These are phyloP conservation scores for Xylariaceae sp. DNA, from an alignment of 2,329 filamentous ascomycete species.

Conservation along the genomic window DNA sequence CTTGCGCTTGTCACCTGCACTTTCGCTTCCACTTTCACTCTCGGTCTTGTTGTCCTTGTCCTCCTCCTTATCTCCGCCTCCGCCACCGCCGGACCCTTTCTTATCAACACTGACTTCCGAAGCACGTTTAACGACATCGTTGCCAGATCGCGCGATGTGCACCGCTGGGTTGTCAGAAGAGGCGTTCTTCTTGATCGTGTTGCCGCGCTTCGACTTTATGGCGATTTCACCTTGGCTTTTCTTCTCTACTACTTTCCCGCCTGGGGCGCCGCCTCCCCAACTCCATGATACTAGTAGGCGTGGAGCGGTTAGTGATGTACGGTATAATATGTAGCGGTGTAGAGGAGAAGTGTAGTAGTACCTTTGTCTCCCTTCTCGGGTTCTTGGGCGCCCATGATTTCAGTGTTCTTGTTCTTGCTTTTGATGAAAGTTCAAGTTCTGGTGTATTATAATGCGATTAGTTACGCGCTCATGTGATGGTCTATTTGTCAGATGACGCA, in stretches of 20 bases:
- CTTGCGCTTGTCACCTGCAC: constrained; percentile 19
- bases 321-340: background rate
- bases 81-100: constrained; percentile 30
- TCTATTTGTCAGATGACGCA: no score
- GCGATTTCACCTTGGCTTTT: constrained; percentile 56
- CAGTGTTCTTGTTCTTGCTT: no score
- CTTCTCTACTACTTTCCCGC: constrained; percentile 58
- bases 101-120: constrained; percentile 56
- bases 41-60: constrained; percentile 4
- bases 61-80: constrained; percentile 21
- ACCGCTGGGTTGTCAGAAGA: constrained; percentile 58
- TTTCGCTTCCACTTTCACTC: no score
- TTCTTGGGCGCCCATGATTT: no score
- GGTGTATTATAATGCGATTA: no score
- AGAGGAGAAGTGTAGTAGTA: constrained; percentile 4
- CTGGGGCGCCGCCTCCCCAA: constrained; percentile 53
- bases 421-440: no score
- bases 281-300: constrained; percentile 53
- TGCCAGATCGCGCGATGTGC: constrained; percentile 53
- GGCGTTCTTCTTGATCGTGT: constrained; percentile 61
- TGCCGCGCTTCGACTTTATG: constrained; percentile 58
- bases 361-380: constrained; percentile 27
- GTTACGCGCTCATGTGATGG: no score
- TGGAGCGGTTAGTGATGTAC: constrained; percentile 8
- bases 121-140: constrained; percentile 62